These are phyloP conservation scores for Poteriospumella lacustris DNA, from an alignment of 108 stramenopile species.

Conservation along the genomic window DNA sequence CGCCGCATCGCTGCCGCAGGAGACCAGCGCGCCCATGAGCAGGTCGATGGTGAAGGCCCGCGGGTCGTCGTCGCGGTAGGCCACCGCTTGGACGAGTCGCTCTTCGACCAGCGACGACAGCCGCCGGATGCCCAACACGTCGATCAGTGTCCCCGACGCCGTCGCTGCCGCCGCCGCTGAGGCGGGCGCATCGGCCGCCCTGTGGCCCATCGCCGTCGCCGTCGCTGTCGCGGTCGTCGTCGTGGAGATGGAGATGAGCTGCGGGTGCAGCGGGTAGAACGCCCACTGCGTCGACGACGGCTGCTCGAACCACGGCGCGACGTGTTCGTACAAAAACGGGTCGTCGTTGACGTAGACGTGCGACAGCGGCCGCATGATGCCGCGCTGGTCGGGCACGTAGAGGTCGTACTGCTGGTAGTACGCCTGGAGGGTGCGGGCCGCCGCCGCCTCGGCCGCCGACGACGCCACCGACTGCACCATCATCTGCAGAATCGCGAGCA, in stretches of 20 bases:
- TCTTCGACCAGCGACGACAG: too few species aligned
- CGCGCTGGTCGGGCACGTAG: neutral
- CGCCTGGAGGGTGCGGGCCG: too few species aligned
- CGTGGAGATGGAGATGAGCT: neutral
- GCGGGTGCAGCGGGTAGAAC: neutral
- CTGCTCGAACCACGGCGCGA: neutral
- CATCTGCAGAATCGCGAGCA: conserved; percentile 40
- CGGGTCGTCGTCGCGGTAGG: too few species aligned
- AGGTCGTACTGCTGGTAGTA: neutral
- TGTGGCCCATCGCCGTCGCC: neutral
- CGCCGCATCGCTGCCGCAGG: too few species aligned
- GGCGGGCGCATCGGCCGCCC: neutral
- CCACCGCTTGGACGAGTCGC: too few species aligned
- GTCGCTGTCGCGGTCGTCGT: neutral
- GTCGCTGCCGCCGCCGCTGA: neutral
- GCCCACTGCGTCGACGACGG: neutral
- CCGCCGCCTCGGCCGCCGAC: neutral
- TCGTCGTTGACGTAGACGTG: neutral
- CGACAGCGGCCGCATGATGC: neutral
- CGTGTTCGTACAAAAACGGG: neutral
- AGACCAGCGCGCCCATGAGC: too few species aligned
- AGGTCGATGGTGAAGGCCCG: too few species aligned
- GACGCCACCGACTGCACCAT: conserved; percentile 13
- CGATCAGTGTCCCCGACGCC: neutral
- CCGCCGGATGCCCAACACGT: too few species aligned